Base-by-base conservation (phyloP, 2,329 filamentous ascomycete species). In the Monosporascus sp. region DNA sequence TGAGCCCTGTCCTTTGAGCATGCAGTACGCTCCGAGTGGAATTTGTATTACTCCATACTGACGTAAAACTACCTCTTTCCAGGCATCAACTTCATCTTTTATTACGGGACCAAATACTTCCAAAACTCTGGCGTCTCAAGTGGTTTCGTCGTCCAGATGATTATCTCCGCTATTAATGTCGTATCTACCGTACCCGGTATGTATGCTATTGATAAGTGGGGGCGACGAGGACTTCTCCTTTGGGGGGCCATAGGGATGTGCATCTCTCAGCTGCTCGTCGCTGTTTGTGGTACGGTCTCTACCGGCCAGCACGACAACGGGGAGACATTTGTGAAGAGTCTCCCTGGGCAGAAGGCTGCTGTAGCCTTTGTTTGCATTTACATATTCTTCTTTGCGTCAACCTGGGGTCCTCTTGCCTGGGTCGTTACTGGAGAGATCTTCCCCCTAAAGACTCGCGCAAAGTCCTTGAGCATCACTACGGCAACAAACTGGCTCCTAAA, bases 341-440 rank as follows among this genome's bases (percentile, higher is more conserved):
- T 31, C 14, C 9, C 27, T 4, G 27, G 27, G 3, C 27, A 31
- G 27, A 2, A 6, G 5, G 27, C 9, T 1, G 27, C 27, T 3
- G 27, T 31, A 4, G 2, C 87, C 9, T 82, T 86, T 51, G 83
- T 86, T 3, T 88, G 83, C 68, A 81, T 90, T 74, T 90, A 89
- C 70, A 90, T 90, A 52, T 80, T 83, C 48, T 85, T 81, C 1
- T 91, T 89, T 60, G 87, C 87, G 25, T 53, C 75, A 45, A 88
- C 84, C 2, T 89, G 84, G 84, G 86, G 85, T 14, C 85, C 85
- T 0, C 81, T 88, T 49, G 75, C 83, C 5, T 89, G 86, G 86
- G 81, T 83, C 35, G 79, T 87, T 52, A 81, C 85, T 44, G 82
- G 82, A 49, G 85, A 89, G 67, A 81, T 82, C 47, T 89, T 86